Percentiles rank a stretch among this genome's conserved stretches.
These are phyloP conservation scores for Bothriochloa decipiens DNA, from an alignment of 176 grass and related monocot genomes.

Conservation along the genomic window DNA sequence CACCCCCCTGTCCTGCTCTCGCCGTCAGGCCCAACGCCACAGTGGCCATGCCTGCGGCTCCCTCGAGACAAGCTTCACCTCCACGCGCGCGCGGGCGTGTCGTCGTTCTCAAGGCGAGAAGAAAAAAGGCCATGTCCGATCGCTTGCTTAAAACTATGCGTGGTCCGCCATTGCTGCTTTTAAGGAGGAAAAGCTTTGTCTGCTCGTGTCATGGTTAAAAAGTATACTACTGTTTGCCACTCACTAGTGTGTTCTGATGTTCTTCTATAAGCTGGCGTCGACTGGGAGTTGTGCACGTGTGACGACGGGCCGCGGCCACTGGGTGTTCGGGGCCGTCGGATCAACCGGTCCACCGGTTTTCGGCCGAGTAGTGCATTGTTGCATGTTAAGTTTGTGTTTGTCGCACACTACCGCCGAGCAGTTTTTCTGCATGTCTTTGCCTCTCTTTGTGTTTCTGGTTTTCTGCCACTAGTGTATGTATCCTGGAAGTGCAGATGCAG, in stretches of 20 bases:
- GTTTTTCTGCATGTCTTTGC: neutral
- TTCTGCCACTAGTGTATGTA: neutral
- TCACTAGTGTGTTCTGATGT: neutral
- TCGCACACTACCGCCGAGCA: neutral
- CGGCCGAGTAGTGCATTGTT: neutral
- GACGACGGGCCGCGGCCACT: too few species aligned
- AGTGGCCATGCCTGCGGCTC: slow-evolving; percentile 26
- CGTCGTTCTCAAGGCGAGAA: slow-evolving; percentile 37
- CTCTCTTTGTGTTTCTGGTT: neutral
- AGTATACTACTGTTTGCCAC: neutral
- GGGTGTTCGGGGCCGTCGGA: slow-evolving; percentile 3
- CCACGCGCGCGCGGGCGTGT: slow-evolving; percentile 41
- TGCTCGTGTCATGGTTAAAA: slow-evolving; percentile 42
- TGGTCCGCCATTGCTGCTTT: slow-evolving; percentile 49
- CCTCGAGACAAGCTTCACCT: slow-evolving; percentile 47
- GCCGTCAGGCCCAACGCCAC: slow-evolving; percentile 29
- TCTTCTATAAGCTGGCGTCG: neutral
- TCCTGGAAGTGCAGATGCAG: neutral
- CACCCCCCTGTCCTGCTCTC: slow-evolving; percentile 21
- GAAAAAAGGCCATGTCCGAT: slow-evolving; percentile 36
- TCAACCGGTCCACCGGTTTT: neutral
- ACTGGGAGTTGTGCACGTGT: neutral
- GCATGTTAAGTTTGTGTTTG: neutral
- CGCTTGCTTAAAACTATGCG: slow-evolving; percentile 1
- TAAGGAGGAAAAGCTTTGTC: slow-evolving; percentile 51